Evolutionary conservation across 257 asterid genomes (phyloP).

Genomic region (Solanum medicagineum): DNA sequence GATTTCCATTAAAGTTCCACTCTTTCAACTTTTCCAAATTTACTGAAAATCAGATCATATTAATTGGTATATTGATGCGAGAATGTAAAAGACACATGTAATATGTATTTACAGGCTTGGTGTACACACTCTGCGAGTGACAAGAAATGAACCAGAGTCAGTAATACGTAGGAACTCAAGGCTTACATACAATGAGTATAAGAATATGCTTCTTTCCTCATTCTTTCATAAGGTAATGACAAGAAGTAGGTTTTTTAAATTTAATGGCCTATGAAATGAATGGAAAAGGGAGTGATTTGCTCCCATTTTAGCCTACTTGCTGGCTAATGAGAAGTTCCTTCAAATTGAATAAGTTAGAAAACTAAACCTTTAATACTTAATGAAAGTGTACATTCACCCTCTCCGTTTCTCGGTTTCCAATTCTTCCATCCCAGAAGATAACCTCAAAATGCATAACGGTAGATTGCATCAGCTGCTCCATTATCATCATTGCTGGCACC

Average conservation of each 20-base stretch:
- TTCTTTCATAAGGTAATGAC: not conserved
- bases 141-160: not conserved
- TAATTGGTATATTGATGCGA: not conserved
- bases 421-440: not conserved
- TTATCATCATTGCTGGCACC: constrained; percentile 91
- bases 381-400: not conserved
- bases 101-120: not conserved
- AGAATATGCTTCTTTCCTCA: not conserved
- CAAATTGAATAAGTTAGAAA: not conserved
- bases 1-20: not conserved
- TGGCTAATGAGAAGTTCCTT: not conserved
- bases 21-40: not conserved
- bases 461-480: constrained; percentile 96
- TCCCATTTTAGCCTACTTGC: not conserved
- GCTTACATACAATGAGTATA: not conserved
- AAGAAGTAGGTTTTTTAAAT: not conserved
- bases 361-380: not conserved
- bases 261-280: not conserved
- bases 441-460: constrained; percentile 72
- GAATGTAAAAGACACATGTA: not conserved
- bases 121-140: not conserved
- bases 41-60: not conserved
- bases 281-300: not conserved
- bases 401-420: not conserved
- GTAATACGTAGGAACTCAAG: not conserved